phyloP scores from a whole-genome alignment of 768 basidiomycete species.

The Chalciporus sphaerocephalus region DNA sequence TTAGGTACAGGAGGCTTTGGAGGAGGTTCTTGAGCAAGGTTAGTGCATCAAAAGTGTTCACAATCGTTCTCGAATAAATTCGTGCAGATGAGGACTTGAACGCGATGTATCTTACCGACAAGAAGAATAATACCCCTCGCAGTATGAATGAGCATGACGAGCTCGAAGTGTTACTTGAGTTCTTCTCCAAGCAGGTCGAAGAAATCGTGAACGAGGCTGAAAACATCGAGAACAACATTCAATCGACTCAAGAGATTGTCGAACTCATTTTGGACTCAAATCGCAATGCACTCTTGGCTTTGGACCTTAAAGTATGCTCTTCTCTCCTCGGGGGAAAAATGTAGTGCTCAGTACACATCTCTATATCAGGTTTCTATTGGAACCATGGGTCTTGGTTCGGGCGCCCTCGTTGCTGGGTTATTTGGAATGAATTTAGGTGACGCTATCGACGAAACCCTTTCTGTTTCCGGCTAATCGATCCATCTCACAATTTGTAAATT shows the following conservation, averaged over 20 bases:
- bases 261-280: conserved; percentile 96
- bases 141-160: conserved; percentile 83
- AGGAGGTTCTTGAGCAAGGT: conserved; percentile 92
- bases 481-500: conserved; percentile 42
- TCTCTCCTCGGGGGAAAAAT: background rate
- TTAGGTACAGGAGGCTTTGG: conserved; percentile 84
- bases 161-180: conserved; percentile 88
- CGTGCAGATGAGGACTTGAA: conserved; percentile 83
- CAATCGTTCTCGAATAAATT: conserved; percentile 1
- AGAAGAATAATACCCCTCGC: conserved; percentile 59
- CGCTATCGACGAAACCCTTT: conserved; percentile 10
- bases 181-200: conserved; percentile 93
- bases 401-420: conserved; percentile 83
- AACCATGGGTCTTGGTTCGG: conserved; percentile 88
- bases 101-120: conserved; percentile 93
- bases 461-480: conserved; percentile 21
- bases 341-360: background rate
- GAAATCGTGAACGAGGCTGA: conserved; percentile 94
- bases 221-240: conserved; percentile 83
- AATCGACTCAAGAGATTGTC: conserved; percentile 97
- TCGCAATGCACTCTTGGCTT: conserved; percentile 84
- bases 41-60: conserved; percentile 6
- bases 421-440: conserved; percentile 93
- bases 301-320: conserved; percentile 74
- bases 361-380: conserved; percentile 75